Evolutionary conservation across 208 protist species (phyloP), one percentile per base, ranked within the genome.

Genomic region (Leishmania gerbilli): DNA sequence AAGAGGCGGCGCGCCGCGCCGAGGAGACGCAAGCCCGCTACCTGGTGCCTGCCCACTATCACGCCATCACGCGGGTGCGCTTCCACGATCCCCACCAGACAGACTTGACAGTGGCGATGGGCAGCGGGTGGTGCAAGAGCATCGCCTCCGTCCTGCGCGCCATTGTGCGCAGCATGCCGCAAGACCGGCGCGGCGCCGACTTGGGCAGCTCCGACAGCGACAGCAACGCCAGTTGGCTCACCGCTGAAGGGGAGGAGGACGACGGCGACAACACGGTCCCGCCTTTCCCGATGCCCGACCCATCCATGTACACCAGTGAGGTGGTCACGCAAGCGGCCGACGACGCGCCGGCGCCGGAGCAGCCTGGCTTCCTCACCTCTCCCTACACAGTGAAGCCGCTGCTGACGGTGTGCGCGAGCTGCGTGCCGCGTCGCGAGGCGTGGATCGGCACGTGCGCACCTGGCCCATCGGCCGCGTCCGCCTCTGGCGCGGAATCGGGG

Each of bases 1-100:
- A 74, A 24, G 76, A 88, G 21, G 93, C 93, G 15, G 49, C 67
- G 27, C 71, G 80, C 40, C 83, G 81, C 21, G 84, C 92, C 4
- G 65, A 71, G 37, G 79, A 81, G 55, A 89, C 93, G 34, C 90
- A 95, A 74, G 76, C 84, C 17, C 84, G 83, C 62, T 87, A 90
- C 82, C 60, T 79, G 27, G 71, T 95, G 9, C 85, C 90, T 0
- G 82, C 85, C 15, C 77, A 85, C 69, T 93, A 89, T 76, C 94
- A 97, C 84, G 85, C 87, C 77, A 96, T 97, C 75, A 97, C 92
- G 0, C 92, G 91, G 27, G 88, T 96, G 51, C 90, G 90, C 53
- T 88, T 93, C 77, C 84, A 92, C 79, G 84, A 93, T 62, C 87
- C 89, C 1, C 81, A 86, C 37, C 88, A 87, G 77, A 84, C 84